phyloP scores from a whole-genome alignment of 345 rosid species.

The Salix arbutifolia region DNA sequence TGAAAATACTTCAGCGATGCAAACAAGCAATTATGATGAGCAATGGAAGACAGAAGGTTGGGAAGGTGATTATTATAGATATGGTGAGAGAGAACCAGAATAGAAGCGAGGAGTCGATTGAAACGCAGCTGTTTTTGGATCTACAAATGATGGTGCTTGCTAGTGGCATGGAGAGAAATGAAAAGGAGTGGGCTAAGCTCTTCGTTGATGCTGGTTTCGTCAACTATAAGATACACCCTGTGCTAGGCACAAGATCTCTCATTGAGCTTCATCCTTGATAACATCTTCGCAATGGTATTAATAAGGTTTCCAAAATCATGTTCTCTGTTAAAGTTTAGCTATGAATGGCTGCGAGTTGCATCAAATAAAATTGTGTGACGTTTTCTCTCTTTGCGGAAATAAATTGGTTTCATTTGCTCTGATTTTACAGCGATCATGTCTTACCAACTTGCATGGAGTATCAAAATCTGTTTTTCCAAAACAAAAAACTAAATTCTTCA shows the following conservation, averaged over 20 bases:
- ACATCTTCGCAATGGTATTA: neutral
- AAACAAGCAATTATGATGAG: constrained; percentile 8
- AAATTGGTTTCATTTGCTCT: too few relatives aligned
- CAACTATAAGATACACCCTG: constrained; percentile 23
- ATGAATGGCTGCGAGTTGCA: too few relatives aligned
- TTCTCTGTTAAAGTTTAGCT: too few relatives aligned
- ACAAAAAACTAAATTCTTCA: too few relatives aligned
- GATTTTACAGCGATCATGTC: too few relatives aligned
- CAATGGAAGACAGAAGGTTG: neutral
- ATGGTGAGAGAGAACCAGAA: neutral
- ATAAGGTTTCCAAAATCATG: too few relatives aligned
- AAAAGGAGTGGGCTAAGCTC: constrained; percentile 32
- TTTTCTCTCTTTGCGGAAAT: too few relatives aligned
- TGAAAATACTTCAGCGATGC: constrained; percentile 9
- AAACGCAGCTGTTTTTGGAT: constrained; percentile 21
- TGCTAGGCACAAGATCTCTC: constrained; percentile 18
- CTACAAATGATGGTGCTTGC: constrained; percentile 6
- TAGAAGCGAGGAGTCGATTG: neutral
- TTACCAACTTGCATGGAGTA: too few relatives aligned
- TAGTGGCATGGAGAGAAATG: constrained; percentile 21
- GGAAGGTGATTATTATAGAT: constrained; percentile 15
- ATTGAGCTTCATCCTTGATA: constrained; percentile 27
- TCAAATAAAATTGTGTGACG: too few relatives aligned
- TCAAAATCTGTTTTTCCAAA: too few relatives aligned
- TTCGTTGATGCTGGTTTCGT: constrained; percentile 28